Evolutionary conservation across 73 alveolate genomes (phyloP), one percentile per base, ranked within the genome.

Genomic region (Uronychia setigera): DNA sequence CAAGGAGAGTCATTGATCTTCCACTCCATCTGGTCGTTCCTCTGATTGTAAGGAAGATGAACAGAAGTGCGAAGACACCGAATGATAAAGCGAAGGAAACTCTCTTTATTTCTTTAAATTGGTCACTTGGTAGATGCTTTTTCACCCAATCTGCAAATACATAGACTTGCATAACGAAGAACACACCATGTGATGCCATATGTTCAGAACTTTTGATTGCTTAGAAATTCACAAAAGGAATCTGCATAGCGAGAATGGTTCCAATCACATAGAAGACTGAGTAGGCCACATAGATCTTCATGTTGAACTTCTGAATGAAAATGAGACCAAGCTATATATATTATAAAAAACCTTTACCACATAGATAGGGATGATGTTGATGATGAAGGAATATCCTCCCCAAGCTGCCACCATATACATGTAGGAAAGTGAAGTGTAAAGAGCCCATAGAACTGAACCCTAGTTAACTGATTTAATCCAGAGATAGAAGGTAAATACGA

Each of bases 331-430:
- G 89, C 67, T 46, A 19, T 46, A 19, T n/a, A n/a, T n/a, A 46
- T 46, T 5, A 46, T 5, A 5, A 11, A 11, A 11, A 11, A 46
- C n/a, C 19, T 19, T 46, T 46, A 46, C 67, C 0, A 95, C 97
- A 35, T 88, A 95, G 81, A 95, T 85, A 27, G 97, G 97, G 78
- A 95, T 95, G 80, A 95, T 89, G 93, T 95, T 95, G 89, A 91
- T 93, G 59, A 95, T 93, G 89, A 95, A 95, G 35, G 93, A 88
- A 91, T 95, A 95, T 32, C 98, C 98, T 67, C 98, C 98, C 98
- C 98, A 95, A 1, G 98, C 94, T 1, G 97, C 97, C 58, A 91
- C 96, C 96, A 91, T 95, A 82, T 95, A 95, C 89, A 95, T 93
- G 81, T 95, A 95, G 58, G 90, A 29, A 30, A 95, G 84, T 9